Evolutionary conservation across 345 rosid genomes (phyloP), one percentile per base, ranked within the genome.

Genomic region (Microcos paniculata): DNA sequence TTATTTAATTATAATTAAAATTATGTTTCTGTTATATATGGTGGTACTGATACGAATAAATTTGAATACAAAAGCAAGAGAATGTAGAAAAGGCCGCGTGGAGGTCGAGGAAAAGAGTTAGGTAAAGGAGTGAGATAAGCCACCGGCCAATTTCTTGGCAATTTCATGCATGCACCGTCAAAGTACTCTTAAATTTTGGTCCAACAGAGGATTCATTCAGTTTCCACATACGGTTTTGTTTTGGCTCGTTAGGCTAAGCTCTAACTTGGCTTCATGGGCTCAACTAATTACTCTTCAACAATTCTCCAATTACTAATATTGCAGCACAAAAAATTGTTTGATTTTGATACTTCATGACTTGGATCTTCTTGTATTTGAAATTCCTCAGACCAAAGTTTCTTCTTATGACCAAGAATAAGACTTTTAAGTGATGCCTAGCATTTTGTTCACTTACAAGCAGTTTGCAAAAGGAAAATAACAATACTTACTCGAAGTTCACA

Each of bases 101-200:
- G 87, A 35, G 48, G 74, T 19, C 45, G 51, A 71, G 58, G 15
- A 3, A 1, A 38, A 6, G 45, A 66, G 78, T 74, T 80, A 48
- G 87, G 85, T 81, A 73, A 13, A 57, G 40, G 55, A 72, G 59
- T 21, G 21, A 71, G 63, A 62, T 62, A 72, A 72, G 78, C 80
- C 74, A 87, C 90, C 87, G 87, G 90, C 84, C 87, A 83, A 73
- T 76, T 81, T 80, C 81, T 53, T 40, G 26, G 58, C 15, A 71
- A 28, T 52, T 74, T 58, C 76, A 53, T 74, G 52, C 70, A 35
- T 8, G 56, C 63, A 42, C 78, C 23, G 76, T 16, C 84, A 14
- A 42, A 35, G 6, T 35, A 35, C 48, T 38, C 45, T 24, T 35
- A 23, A 51, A 35, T 49, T 33, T 71, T 6, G 43, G 71, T 53